Conservation (phyloP, 2,329 filamentous ascomycete species). For the Colletotrichum destructivum region DNA sequence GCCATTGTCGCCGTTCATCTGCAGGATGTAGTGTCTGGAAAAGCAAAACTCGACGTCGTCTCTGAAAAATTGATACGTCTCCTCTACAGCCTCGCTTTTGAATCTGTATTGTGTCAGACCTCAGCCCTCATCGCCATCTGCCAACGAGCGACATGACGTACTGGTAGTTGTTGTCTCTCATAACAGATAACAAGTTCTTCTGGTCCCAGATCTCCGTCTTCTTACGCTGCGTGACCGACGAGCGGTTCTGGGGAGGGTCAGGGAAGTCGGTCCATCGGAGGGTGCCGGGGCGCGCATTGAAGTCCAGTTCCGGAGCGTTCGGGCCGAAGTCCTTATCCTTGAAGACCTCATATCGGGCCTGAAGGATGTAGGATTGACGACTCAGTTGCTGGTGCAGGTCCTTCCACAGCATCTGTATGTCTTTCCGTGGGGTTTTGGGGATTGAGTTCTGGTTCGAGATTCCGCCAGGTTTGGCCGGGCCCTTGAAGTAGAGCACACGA, state of each 20-base stretch:
- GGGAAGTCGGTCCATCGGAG: conserved; percentile 74
- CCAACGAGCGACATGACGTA: conserved; percentile 47
- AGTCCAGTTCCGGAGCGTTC: conserved; percentile 51
- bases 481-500: conserved; percentile 69
- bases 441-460: conserved; percentile 58
- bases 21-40: conserved; percentile 62
- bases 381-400: conserved; percentile 69
- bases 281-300: conserved; percentile 62
- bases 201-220: conserved; percentile 71
- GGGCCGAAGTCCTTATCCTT: conserved; percentile 64
- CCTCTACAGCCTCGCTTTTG: conserved; percentile 68
- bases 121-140: not conserved
- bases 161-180: conserved; percentile 69
- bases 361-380: conserved; percentile 71
- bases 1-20: conserved; percentile 50
- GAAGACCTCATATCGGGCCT: conserved; percentile 68
- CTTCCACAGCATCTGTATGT: conserved; percentile 61
- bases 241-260: conserved; percentile 66
- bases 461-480: conserved; percentile 61
- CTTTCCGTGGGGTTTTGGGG: conserved; percentile 49
- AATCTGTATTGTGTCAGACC: conserved; percentile 55
- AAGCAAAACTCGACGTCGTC: conserved; percentile 70
- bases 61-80: conserved; percentile 67
- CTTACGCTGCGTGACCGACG: conserved; percentile 65
- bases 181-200: conserved; percentile 61